Base-by-base conservation (phyloP, 108 stramenopile species). In the Nannochloropsis salina region DNA sequence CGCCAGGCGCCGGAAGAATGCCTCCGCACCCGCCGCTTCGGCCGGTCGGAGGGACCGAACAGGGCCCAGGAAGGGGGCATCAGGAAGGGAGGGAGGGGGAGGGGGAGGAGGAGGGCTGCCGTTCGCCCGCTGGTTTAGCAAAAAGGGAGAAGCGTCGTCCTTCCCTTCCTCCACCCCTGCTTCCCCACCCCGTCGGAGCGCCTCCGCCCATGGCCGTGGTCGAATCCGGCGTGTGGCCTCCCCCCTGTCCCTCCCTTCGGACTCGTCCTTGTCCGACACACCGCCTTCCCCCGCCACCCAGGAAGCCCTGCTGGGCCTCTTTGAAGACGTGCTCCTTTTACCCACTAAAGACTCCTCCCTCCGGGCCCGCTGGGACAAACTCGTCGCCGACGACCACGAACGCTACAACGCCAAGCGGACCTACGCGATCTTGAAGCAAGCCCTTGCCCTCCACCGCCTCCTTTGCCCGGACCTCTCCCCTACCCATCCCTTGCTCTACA, bases 361-460 rank as follows among this genome's bases (percentile, higher is more conserved):
- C 4, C 15, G n/a, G n/a, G 61, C 61, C 61, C 61, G 61, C 2
- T 74, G 61, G 61, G 61, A 74, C 61, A 74, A 74, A 5, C n/a
- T 74, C 2, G n/a, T 74, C 61, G 61, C 61, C 61, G 61, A 74
- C 4, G 61, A 74, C 61, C 15, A 74, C 61, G 61, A 74, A n/a
- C 61, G 61, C 15, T n/a, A 74, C 61, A 74, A 74, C 61, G 61
- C 61, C 5, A 74, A 74, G 61, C 61, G 61, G 20, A 74, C 61
- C 61, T 74, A 74, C 61, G 15, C 61, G 20, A 15, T 74, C 20
- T n/a, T 74, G 20, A 74, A 74, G n/a, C 15, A 74, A 15, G 61
- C 61, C 61, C 61, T 74, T n/a, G 61, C n/a, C 61, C 61, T 74
- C 61, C 61, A 74, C 4, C 61, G 61, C 20, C 61, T 74, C 61